A percentile compares a stretch with the other conserved stretches of the same genome.
phyloP scores from a whole-genome alignment of 768 basidiomycete species.

The Dendrothele bispora region DNA sequence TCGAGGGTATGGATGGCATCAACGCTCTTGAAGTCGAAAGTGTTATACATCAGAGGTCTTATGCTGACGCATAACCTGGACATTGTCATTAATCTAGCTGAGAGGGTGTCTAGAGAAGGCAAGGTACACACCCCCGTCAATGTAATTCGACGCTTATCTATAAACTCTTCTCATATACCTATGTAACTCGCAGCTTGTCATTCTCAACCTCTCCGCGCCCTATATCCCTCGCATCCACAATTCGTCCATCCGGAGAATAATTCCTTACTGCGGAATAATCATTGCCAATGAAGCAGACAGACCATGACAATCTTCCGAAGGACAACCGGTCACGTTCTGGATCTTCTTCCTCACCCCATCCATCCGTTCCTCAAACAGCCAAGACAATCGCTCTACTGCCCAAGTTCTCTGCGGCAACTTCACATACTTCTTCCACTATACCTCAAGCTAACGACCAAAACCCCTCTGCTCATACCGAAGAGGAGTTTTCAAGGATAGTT shows the following conservation, averaged over 20 bases:
- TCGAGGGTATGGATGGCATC: constrained; percentile 3
- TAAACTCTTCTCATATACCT: neutral
- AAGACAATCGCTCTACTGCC: constrained; percentile 51
- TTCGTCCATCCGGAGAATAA: constrained; percentile 60
- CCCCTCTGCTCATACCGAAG: too few relatives aligned
- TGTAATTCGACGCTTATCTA: constrained; percentile 11
- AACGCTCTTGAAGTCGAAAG: too few relatives aligned
- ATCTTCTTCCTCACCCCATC: constrained; percentile 43
- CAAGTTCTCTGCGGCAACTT: too few relatives aligned
- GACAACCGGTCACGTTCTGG: too few relatives aligned
- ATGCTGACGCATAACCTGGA: constrained; percentile 76
- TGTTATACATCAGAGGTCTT: constrained; percentile 76
- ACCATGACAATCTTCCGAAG: constrained; percentile 56
- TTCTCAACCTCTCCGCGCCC: constrained; percentile 73
- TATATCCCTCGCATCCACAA: constrained; percentile 78
- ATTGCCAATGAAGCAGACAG: constrained; percentile 76
- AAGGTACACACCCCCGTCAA: too few relatives aligned
- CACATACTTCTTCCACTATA: too few relatives aligned
- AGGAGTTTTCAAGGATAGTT: constrained; percentile 63
- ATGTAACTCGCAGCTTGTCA: constrained; percentile 48
- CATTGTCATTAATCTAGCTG: constrained; percentile 53
- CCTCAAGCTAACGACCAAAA: constrained; percentile 47
- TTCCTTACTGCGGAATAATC: constrained; percentile 67
- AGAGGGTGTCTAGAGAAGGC: constrained; percentile 52
- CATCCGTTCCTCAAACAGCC: constrained; percentile 54